Evolutionary conservation across 2,329 filamentous ascomycete species (phyloP).

Genomic region (Zymoseptoria passerinii): DNA sequence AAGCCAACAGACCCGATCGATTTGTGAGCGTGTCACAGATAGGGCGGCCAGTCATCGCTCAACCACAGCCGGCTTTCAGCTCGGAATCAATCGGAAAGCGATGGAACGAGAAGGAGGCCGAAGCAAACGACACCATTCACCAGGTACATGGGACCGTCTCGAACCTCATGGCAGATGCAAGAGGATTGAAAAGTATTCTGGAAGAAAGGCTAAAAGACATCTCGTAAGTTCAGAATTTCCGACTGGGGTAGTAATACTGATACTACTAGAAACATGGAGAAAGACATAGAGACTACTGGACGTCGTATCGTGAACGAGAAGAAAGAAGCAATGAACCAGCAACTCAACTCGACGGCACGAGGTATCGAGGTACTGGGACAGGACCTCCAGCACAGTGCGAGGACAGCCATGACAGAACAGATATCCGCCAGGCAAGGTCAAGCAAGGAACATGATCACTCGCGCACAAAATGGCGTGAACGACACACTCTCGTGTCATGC

Average conservation of each 20-base stretch:
- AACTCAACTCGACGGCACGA: slow-evolving; percentile 7
- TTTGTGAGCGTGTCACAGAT: slow-evolving; percentile 7
- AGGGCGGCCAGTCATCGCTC: not conserved
- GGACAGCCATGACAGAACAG: slow-evolving; percentile 1
- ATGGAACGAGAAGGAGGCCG: slow-evolving; percentile 10
- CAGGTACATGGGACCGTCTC: slow-evolving; percentile 9
- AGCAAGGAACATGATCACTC: not conserved
- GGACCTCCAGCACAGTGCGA: slow-evolving; percentile 9
- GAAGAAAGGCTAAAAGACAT: slow-evolving; percentile 15
- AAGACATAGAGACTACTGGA: slow-evolving; percentile 13
- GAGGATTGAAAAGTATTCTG: slow-evolving; percentile 10
- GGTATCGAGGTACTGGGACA: slow-evolving; percentile 11
- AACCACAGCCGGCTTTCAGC: slow-evolving; percentile 1
- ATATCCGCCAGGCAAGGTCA: not conserved
- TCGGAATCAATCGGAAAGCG: slow-evolving; percentile 1
- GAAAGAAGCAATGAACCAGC: slow-evolving; percentile 6
- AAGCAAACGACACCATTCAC: slow-evolving; percentile 8
- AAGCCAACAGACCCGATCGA: slow-evolving; percentile 15
- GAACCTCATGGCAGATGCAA: slow-evolving; percentile 8
- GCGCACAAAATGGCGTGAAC: not conserved
- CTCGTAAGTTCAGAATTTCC: not conserved
- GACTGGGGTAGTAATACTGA: too few species aligned
- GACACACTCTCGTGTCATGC: not conserved
- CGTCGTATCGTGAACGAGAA: slow-evolving; percentile 11
- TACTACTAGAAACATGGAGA: slow-evolving; percentile 10